These are phyloP conservation scores for Ballota nigra DNA, from an alignment of 257 asterid genomes.

Conservation along the genomic window DNA sequence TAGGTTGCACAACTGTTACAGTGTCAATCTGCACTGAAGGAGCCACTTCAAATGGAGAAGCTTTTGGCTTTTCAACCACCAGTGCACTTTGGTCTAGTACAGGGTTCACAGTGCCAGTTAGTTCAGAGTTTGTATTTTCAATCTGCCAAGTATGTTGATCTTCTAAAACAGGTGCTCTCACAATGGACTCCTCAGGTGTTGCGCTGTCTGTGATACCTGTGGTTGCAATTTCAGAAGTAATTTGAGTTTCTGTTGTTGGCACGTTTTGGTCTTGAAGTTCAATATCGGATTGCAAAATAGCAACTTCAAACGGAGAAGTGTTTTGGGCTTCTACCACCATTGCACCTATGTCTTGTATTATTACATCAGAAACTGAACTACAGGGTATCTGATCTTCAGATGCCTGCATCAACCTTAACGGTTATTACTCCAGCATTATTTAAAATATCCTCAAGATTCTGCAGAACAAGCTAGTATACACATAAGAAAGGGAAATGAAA, in stretches of 20 bases:
- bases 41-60: constrained; percentile 5
- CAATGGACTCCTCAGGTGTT: constrained; percentile 12
- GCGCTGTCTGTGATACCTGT: constrained; percentile 13
- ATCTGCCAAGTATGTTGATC: constrained; percentile 16
- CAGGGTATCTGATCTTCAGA: constrained; percentile 21
- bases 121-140: constrained; percentile 26
- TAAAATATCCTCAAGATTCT: no score
- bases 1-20: constrained; percentile 9
- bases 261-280: constrained; percentile 5
- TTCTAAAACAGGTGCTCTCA: constrained; percentile 19
- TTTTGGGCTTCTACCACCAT: constrained; percentile 19
- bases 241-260: neutral
- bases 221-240: constrained; percentile 4
- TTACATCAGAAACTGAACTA: constrained; percentile 24
- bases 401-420: constrained; percentile 29
- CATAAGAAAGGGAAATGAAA: neutral
- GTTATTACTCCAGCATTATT: constrained; percentile 6
- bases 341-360: constrained; percentile 11
- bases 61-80: neutral
- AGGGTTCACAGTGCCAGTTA: constrained; percentile 19
- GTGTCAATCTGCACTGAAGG: neutral
- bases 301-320: constrained; percentile 16
- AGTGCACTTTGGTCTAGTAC: neutral
- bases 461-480: no score
- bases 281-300: constrained; percentile 8